Evolutionary conservation across 1,139 yeast species (phyloP), one percentile per base, ranked within the genome.

Genomic region (Sugiyamaella japonica): DNA sequence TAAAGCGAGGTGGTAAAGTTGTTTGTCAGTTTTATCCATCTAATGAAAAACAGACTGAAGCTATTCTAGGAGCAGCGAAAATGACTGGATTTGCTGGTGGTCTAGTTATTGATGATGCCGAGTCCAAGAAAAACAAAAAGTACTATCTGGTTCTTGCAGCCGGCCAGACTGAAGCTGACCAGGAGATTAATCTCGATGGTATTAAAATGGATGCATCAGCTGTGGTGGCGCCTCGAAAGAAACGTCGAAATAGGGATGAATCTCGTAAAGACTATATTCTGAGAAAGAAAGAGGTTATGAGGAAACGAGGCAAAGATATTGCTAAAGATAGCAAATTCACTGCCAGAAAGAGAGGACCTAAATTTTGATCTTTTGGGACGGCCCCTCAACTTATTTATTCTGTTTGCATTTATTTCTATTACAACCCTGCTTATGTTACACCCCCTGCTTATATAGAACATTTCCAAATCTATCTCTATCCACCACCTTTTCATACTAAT

Each of bases 31-130:
- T 93, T 70, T 93, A 93, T 71, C 99, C 99, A 9, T 84, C 85
- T 70, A 87, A 89, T 69, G 97, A 93, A 62, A 79, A 78, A 41
- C 98, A 93, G 71, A 83, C 86, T 7, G 87, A 89, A 56, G 79
- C 82, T 49, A 89, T 93, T 41, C 75, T 88, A 57, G 78, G 79
- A 36, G 89, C 96, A 16, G 98, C 99, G 4, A 91, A 90, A 70
- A 85, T 88, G 5, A 88, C 98, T 0, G 99, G 99, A 1, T 93
- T 93, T 70, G 95, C 90, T 52, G 98, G 99, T 65, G 99, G 99
- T 59, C 76, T 93, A 60, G 88, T 95, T 15, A 81, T 93, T 48
- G 99, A 95, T 71, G 95, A 90, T 60, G 96, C 97, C 3, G 97
- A 91, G 65, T 84, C 93, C 45, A 90, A 89, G 69, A 88, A 89